Percentiles rank a stretch among this genome's conserved stretches.
phyloP scores from a whole-genome alignment of 23 red algal species.

The Cyanidium caldarium region DNA sequence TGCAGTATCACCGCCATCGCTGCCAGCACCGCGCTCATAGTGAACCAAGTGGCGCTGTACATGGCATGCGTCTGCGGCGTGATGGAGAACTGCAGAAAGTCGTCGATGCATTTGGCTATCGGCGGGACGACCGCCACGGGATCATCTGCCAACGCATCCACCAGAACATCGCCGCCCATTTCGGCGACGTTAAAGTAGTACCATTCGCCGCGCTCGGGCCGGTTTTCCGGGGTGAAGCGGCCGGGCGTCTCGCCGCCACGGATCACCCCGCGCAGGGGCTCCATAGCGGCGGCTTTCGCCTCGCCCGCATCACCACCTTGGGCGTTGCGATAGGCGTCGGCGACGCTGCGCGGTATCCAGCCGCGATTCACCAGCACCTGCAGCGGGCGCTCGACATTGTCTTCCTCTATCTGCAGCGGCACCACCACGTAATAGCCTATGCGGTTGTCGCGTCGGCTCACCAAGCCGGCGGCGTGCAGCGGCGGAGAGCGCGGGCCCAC shows the following conservation, averaged over 20 bases:
- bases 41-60: slow-evolving; percentile 1
- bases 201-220: background rate
- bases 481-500: no score
- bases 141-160: background rate
- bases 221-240: background rate
- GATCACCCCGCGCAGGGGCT: background rate
- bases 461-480: no score
- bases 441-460: no score
- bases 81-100: background rate
- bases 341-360: background rate
- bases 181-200: background rate
- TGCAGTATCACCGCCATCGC: no score
- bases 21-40: background rate
- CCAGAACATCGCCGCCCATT: background rate
- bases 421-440: no score
- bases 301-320: background rate
- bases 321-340: background rate
- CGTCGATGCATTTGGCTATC: background rate
- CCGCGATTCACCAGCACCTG: background rate
- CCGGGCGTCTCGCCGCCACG: background rate
- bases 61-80: background rate
- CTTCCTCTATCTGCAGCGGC: no score
- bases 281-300: background rate
- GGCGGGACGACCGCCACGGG: background rate
- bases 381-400: no score